A percentile compares a stretch with the other conserved stretches of the same genome.
Evolutionary conservation across 805 yeast species (phyloP).

Genomic region (Kuraishia ogatae): DNA sequence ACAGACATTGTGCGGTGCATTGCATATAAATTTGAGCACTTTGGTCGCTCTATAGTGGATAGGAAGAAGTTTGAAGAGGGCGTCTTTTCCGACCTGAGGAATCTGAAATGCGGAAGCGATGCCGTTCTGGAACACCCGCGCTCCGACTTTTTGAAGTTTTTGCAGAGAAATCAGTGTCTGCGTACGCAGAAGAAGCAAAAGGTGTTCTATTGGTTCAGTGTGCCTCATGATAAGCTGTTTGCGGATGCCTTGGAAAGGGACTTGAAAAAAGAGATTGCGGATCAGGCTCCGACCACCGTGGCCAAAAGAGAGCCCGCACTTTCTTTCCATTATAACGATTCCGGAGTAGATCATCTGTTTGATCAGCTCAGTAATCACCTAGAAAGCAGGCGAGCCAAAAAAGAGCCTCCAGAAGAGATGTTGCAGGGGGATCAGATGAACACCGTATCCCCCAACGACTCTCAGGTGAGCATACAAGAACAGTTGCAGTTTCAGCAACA

Average conservation of each 20-base stretch:
- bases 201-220: constrained; percentile 94
- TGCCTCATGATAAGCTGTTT: constrained; percentile 87
- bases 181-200: constrained; percentile 96
- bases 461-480: not conserved
- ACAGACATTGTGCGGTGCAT: constrained; percentile 93
- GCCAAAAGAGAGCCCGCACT: constrained; percentile 73
- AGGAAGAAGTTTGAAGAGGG: constrained; percentile 96
- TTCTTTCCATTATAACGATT: constrained; percentile 55
- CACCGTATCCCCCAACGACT: constrained; percentile 11
- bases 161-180: constrained; percentile 79
- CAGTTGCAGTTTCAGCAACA: not conserved
- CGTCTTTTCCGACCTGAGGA: constrained; percentile 81
- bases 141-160: constrained; percentile 73
- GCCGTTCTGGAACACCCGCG: constrained; percentile 85
- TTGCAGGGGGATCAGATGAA: not conserved
- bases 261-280: constrained; percentile 61
- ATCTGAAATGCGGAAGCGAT: constrained; percentile 77
- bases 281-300: constrained; percentile 61
- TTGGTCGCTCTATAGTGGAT: constrained; percentile 79
- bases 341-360: constrained; percentile 28
- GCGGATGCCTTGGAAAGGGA: constrained; percentile 92
- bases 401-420: not conserved
- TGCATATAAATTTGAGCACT: constrained; percentile 78
- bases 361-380: constrained; percentile 37
- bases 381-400: constrained; percentile 1